phyloP scores from a whole-genome alignment of 2,329 filamentous ascomycete species.

The Didymellaceae sp. region DNA sequence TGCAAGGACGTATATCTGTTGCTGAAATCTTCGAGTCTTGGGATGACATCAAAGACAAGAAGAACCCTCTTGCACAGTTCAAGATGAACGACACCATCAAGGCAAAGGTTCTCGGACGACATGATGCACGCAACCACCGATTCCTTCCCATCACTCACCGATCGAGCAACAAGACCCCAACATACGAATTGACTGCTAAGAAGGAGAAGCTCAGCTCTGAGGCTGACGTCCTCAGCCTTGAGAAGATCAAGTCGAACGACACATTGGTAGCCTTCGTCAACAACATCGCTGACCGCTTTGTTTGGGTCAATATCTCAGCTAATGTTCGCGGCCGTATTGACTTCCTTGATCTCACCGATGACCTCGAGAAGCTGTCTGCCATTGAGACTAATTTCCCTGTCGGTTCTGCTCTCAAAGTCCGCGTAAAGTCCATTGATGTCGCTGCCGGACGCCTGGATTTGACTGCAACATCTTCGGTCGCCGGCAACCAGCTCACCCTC shows the following conservation, averaged over 20 bases:
- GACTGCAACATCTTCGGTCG: constrained; percentile 70
- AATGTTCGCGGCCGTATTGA: constrained; percentile 84
- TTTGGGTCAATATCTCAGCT: constrained; percentile 92
- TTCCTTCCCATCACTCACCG: constrained; percentile 92
- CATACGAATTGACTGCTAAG: constrained; percentile 88
- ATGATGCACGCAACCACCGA: constrained; percentile 87
- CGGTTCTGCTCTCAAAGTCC: constrained; percentile 84
- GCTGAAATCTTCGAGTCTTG: constrained; percentile 89
- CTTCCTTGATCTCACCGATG: constrained; percentile 84
- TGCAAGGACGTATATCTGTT: constrained; percentile 91
- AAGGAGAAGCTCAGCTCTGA: constrained; percentile 62
- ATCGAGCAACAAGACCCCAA: constrained; percentile 71
- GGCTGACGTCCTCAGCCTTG: constrained; percentile 70
- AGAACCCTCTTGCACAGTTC: constrained; percentile 79
- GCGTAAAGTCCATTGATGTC: constrained; percentile 75
- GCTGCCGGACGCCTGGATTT: constrained; percentile 81
- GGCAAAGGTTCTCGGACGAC: constrained; percentile 82
- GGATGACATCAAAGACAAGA: constrained; percentile 84
- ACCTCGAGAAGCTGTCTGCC: constrained; percentile 78
- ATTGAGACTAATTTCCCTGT: constrained; percentile 82
- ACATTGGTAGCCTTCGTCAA: constrained; percentile 86
- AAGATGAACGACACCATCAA: constrained; percentile 71
- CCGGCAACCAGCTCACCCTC: constrained; percentile 68
- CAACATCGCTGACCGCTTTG: constrained; percentile 77
- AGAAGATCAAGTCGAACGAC: constrained; percentile 74